Base-by-base conservation (phyloP, 2,329 filamentous ascomycete species). In the Aspergillus sp. region DNA sequence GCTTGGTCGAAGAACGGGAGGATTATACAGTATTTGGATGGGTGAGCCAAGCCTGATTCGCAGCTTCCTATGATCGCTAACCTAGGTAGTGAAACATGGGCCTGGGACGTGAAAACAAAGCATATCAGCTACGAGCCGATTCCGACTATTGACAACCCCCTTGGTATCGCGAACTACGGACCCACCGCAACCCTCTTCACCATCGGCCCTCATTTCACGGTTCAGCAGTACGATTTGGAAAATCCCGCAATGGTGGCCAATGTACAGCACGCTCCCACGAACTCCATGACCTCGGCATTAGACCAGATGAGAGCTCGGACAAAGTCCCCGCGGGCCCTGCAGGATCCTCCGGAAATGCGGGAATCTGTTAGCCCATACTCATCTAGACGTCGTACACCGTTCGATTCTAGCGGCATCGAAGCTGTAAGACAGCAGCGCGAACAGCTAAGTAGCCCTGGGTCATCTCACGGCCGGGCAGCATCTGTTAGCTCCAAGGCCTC, bases 41-140 rank as follows among this genome's bases (percentile, higher is more conserved):
- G 88, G 93, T 96, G 81, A 79, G 90, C 85, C 55, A 27, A 27
- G 0, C 25, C 7, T 27, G n/a, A n/a, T n/a, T n/a, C n/a, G n/a
- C n/a, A n/a, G n/a, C n/a, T n/a, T n/a, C n/a, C n/a, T n/a, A n/a
- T n/a, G n/a, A n/a, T n/a, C n/a, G 9, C 27, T 31, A 31, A 31
- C 27, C 1, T 11, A 31, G 35, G 25, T 62, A 92, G 93, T 55
- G 90, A 96, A 81, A 96, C 93, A 39, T 87, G 90, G 67, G 89
- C 92, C 57, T 99, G 95, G 93, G 95, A 99, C 80, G 95, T 99
- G 45, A 86, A 93, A 62, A 99, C 95, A n/a, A 98, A 98, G 73
- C 89, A 96, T 70, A 92, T 99, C 66, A 93, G 91, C 3, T 96
- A 87, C 74, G 93, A 97, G 68, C 84, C 85, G 58, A 90, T 98